Percentiles rank a stretch among this genome's conserved stretches.
Conservation (phyloP, 768 basidiomycete genomes). For the Pluteus cervinus region DNA sequence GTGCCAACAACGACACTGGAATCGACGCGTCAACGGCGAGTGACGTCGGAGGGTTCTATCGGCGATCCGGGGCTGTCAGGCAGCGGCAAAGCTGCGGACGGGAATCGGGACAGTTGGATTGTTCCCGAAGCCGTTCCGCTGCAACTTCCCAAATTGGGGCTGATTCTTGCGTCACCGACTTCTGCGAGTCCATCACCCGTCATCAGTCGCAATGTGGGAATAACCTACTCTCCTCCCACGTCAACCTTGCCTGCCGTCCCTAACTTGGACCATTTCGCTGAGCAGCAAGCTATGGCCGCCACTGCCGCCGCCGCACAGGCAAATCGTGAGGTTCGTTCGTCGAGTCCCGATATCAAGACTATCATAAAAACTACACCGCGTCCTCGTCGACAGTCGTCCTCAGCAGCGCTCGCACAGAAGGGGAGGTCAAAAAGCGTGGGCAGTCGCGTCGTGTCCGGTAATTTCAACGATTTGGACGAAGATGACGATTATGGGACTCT, state of each 20-base stretch:
- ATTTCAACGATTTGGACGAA: constrained; percentile 9
- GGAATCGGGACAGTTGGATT: too few species aligned
- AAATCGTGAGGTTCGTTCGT: constrained; percentile 7
- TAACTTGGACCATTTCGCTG: constrained; percentile 8
- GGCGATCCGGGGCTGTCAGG: too few species aligned
- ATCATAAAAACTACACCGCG: constrained; percentile 34
- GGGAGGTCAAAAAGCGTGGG: constrained; percentile 2
- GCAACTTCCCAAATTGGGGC: too few species aligned
- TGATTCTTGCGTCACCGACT: not conserved
- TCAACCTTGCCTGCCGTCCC: too few species aligned
- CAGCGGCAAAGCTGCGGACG: too few species aligned
- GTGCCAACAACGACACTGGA: too few species aligned
- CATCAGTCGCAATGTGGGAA: not conserved
- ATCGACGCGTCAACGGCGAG: too few species aligned
- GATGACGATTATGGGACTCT: not conserved
- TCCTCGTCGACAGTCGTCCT: constrained; percentile 14
- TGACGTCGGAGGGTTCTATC: too few species aligned
- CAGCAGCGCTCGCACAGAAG: not conserved
- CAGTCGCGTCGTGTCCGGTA: constrained; percentile 2
- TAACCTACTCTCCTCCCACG: constrained; percentile 3
- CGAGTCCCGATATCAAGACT: constrained; percentile 31
- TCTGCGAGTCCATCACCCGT: constrained; percentile 2
- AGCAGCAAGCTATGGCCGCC: constrained; percentile 6
- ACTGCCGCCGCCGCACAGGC: constrained; percentile 1
- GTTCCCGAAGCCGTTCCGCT: too few species aligned